These are phyloP conservation scores for Dianthus caryophyllus DNA, from an alignment of 148 eudicot genomes.

Conservation along the genomic window DNA sequence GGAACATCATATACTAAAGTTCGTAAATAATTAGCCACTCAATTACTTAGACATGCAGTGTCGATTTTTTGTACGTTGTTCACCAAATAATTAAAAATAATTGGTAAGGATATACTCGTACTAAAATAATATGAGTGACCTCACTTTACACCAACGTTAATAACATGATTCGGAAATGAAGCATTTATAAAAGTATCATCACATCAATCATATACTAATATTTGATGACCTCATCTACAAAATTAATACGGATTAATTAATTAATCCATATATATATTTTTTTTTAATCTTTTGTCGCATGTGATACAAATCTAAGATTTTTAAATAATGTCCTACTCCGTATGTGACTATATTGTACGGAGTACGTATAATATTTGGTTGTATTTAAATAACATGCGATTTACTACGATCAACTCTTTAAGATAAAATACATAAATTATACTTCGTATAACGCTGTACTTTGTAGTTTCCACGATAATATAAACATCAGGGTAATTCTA, in stretches of 20 bases:
- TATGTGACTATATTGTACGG: too few relatives aligned
- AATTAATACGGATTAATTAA: neutral
- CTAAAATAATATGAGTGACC: constrained; percentile 18
- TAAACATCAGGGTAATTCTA: too few relatives aligned
- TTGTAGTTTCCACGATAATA: too few relatives aligned
- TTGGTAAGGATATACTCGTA: constrained; percentile 2
- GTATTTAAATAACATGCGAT: too few relatives aligned
- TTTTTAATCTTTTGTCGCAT: neutral
- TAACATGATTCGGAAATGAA: constrained; percentile 16
- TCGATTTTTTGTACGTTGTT: neutral
- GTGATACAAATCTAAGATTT: constrained; percentile 7
- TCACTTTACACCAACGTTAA: constrained; percentile 16
- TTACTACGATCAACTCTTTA: too few relatives aligned
- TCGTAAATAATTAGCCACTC: constrained; percentile 15
- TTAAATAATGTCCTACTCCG: too few relatives aligned
- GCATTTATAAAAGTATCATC: neutral
- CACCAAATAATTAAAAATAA: neutral
- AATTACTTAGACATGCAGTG: constrained; percentile 16
- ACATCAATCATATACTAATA: neutral
- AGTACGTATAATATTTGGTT: too few relatives aligned
- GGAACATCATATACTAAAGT: constrained; percentile 12
- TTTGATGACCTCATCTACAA: constrained; percentile 23
- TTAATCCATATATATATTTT: neutral
- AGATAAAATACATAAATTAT: too few relatives aligned
- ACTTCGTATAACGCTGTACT: too few relatives aligned